phyloP scores from a whole-genome alignment of 257 asterid genomes.

The Nemophila menziesii region DNA sequence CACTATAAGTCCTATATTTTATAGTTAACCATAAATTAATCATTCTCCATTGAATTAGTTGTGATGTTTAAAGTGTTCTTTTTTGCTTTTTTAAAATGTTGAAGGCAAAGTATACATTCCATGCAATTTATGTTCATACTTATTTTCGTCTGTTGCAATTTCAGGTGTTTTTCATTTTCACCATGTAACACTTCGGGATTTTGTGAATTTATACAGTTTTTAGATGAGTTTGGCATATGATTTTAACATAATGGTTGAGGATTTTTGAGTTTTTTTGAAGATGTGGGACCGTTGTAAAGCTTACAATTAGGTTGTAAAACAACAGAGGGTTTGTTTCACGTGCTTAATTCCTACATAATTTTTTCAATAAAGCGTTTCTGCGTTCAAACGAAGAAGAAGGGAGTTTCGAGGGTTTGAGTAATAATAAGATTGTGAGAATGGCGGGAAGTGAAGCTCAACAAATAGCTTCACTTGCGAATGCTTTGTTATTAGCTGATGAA shows the following conservation, averaged over 20 bases:
- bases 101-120: too few species aligned
- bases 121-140: too few species aligned
- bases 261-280: conserved; percentile 96
- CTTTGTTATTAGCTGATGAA: conserved; percentile 86
- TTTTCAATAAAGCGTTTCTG: conserved; percentile 91
- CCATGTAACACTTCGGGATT: too few species aligned
- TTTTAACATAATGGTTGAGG: conserved; percentile 93
- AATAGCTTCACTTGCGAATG: conserved; percentile 95
- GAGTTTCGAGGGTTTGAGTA: conserved; percentile 57
- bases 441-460: conserved; percentile 97
- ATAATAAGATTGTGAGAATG: conserved; percentile 82
- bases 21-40: too few species aligned
- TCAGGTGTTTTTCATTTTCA: too few species aligned
- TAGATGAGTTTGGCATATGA: conserved; percentile 95
- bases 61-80: too few species aligned
- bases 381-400: conserved; percentile 90
- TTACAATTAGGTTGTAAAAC: conserved; percentile 90
- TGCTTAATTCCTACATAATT: conserved; percentile 68
- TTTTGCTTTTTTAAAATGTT: too few species aligned
- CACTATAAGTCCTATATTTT: too few species aligned
- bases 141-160: too few species aligned
- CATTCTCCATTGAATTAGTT: too few species aligned
- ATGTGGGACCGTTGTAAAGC: conserved; percentile 90
- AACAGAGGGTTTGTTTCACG: conserved; percentile 86
- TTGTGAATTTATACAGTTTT: too few species aligned